Evolutionary conservation across 441 rosid species (phyloP), one percentile per base, ranked within the genome.

Genomic region (Melastoma candidum): DNA sequence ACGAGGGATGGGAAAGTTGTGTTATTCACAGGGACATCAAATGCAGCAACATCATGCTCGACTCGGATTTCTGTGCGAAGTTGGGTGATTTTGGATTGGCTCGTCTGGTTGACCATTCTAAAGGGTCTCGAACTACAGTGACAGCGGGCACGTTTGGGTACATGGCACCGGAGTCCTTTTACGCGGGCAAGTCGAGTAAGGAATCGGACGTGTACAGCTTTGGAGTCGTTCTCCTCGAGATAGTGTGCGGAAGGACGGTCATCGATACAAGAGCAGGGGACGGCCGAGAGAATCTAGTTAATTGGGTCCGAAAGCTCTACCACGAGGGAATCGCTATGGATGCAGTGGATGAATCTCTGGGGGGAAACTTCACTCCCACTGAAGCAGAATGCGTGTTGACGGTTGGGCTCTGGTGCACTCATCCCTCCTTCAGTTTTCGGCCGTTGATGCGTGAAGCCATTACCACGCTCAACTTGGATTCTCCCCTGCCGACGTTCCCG

Each of bases 151-250:
- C 92, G 44, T 81, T 75, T 36, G 92, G 92, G 14, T 84, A 84
- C 78, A 84, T 84, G 57, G 87, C 87, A 53, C 92, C 76, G 85
- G 98, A 90, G 61, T 89, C 79, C 44, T 95, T 84, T 46, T 87
- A 81, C 75, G 76, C 80, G 66, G 73, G 78, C 57, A 75, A 74
- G 75, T 83, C 85, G 67, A 87, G 96, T 12, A 93, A 80, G 48
- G 82, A 77, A 74, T 83, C 93, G 41, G 98, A 90, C 62, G 96
- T 90, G 36, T 87, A 87, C 75, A 87, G 96, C 71, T 90, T 71
- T 17, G 95, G 98, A 3, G 84, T 90, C 8, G 88, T 90, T 12
- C 75, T 90, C 54, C 68, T 90, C 11, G 41, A 32, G 41, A 32
- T 32, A 32, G 41, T 32, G 41, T 32, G 41, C 41, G 41, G 41